Evolutionary conservation across 805 yeast species (phyloP), one percentile per base, ranked within the genome.

Genomic region (Tetrapisispora namnaoensis): DNA sequence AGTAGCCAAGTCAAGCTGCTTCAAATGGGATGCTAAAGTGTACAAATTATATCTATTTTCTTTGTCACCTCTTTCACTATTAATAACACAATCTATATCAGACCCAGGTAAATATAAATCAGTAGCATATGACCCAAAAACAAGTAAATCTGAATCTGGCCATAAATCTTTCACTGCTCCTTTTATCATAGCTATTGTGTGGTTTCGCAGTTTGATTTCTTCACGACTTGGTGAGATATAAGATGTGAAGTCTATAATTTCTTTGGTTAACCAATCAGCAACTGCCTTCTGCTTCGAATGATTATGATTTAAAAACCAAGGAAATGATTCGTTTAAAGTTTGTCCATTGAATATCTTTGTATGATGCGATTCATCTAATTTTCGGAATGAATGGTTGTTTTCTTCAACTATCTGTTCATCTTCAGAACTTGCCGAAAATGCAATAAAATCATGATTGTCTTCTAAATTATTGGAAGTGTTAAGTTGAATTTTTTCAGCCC

Each of bases 101-200:
- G 96, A 87, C 1, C 95, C 95, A 0, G 98, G 98, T 17, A 91
- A 71, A 61, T 89, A 91, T 52, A 91, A 70, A 61, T 90, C 96
- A 0, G 97, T 90, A 0, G 98, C 96, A 64, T 79, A 86, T 0
- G 97, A 90, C 0, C 99, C 99, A 70, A 93, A 91, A 8, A 90
- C 95, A 53, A 82, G 82, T 4, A 85, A 78, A 49, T 82, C 84
- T 16, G 91, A 80, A 52, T 79, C 85, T 1, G 81, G 80, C 96
- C 97, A 91, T 47, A 82, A 69, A 2, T 66, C 61, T 6, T 70
- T 66, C 3, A 78, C 75, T 1, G 78, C 73, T 7, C 65, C 61
- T 53, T 83, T 78, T 32, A 93, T 68, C 46, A 77, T 73, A 36
- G 71, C 65, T 27, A 91, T 83, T 2, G 86, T 81, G 5, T 65